Evolutionary conservation across 1,139 yeast genomes (phyloP), one percentile per base, ranked within the genome.

Genomic region (Taphrina communis): DNA sequence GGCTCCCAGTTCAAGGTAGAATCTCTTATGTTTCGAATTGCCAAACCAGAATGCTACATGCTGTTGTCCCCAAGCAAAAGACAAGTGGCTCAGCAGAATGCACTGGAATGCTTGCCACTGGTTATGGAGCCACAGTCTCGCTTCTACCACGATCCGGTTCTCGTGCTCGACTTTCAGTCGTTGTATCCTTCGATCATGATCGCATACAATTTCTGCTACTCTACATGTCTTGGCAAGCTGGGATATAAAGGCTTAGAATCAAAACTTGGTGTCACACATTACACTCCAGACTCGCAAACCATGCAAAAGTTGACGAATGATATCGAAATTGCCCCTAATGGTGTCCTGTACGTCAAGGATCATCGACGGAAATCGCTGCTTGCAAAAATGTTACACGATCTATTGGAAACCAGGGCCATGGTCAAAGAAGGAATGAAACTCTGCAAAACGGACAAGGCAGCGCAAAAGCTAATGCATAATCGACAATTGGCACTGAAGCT

Each of bases 1-100:
- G 99, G 99, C 0, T 92, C 98, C 0, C 99, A 94, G 75, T 94
- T 83, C 76, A 93, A 90, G 75, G 97, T 94, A 2, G 99, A 94
- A 75, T 89, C 97, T 0, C 83, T 93, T 55, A 78, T 94, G 73
- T 78, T 86, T 4, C 79, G 99, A 69, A 79, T 94, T 35, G 84
- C 95, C 42, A 91, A 91, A 74, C 81, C 86, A 9, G 97, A 92
- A 76, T 88, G 88, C 75, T 85, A 84, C 68, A 77, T 94, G 55
- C 77, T 92, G 70, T 80, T 88, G 31, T 90, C 97, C 0, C 97
- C 99, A 0, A 86, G 91, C 44, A 88, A 89, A 74, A 81, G 83
- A 63, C 91, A 91, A 71, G 97, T 94, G 0, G 90, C 89, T 74
- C 84, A 87, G 67, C 97, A 93, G 83, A 87, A 88, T 74, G 89